These are phyloP conservation scores for Fomitopsis betulina DNA, from an alignment of 1,284 basidiomycete species.

Conservation along the genomic window DNA sequence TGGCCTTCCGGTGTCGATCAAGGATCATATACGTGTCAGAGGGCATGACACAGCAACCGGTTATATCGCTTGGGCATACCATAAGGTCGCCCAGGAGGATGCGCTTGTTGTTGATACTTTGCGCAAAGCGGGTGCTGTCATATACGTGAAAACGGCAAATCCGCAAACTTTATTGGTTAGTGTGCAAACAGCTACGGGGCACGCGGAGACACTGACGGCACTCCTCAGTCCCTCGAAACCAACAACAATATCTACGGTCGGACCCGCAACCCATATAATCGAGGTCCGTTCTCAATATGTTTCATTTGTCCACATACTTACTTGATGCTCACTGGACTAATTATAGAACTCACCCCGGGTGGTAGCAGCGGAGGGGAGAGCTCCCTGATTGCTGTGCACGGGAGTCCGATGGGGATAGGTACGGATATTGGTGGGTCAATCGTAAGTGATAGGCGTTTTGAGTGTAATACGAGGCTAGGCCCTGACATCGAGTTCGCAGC, in stretches of 20 bases:
- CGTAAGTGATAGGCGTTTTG: conserved; percentile 21
- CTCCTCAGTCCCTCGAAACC: conserved; percentile 40
- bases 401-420: conserved; percentile 55
- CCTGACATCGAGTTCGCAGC: conserved; percentile 16
- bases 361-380: conserved; percentile 64
- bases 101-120: conserved; percentile 44
- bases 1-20: conserved; percentile 53
- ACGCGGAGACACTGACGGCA: conserved; percentile 1
- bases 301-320: not conserved
- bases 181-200: conserved; percentile 6
- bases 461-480: not conserved
- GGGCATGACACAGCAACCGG: conserved; percentile 46
- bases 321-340: conserved; percentile 8
- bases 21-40: conserved; percentile 49
- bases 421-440: conserved; percentile 54
- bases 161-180: conserved; percentile 47
- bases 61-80: conserved; percentile 48
- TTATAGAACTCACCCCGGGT: conserved; percentile 43
- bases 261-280: conserved; percentile 51
- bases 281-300: conserved; percentile 20
- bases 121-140: conserved; percentile 48
- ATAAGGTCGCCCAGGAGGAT: conserved; percentile 35
- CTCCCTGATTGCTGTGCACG: conserved; percentile 54
- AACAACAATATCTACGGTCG: conserved; percentile 51
- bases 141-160: conserved; percentile 55